Evolutionary conservation across 257 asterid genomes (phyloP), one percentile per base, ranked within the genome.

Genomic region (Solanum verrucosum): DNA sequence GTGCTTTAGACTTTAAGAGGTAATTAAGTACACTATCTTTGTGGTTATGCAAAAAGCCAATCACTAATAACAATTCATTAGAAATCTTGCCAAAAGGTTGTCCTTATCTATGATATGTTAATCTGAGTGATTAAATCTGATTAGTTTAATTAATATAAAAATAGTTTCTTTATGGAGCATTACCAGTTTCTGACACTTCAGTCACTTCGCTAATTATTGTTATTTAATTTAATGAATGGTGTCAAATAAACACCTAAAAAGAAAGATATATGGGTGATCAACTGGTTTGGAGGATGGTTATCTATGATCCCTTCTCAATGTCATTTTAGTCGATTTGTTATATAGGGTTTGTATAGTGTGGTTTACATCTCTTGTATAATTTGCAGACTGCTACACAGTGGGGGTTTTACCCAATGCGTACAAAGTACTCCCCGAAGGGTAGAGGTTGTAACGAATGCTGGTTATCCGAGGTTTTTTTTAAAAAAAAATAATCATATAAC

Each of bases 11-110:
- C 67, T n/a, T 78, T 78, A 37, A 74, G 83, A 3, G 31, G 3
- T 35, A n/a, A 13, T 78, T 78, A 42, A 25, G 25, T 42, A 78
- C 6, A 49, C 1, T 78, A 42, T 78, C 37, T 14, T 78, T 25
- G 84, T 25, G 65, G 84, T 78, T 78, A 42, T 7, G 84, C 84
- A n/a, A 78, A 78, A 78, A 40, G 63, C 14, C 23, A 13, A 78
- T 40, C 84, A n/a, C 60, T 77, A 25, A 71, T 71, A 31, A 71
- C 8, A 71, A 78, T 78, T 75, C 3, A 78, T 52, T 79, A 44
- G 85, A 44, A 79, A 79, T 42, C 35, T 77, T 77, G 18, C 85
- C 27, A 29, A 44, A 81, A 46, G 40, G 85, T 29, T 81, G 85
- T 46, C 38, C 85, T 16, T 20, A 46, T 81, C 67, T 33, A 71